phyloP scores from a whole-genome alignment of 2,329 filamentous ascomycete species.

The Penicillium fuscoglaucum region DNA sequence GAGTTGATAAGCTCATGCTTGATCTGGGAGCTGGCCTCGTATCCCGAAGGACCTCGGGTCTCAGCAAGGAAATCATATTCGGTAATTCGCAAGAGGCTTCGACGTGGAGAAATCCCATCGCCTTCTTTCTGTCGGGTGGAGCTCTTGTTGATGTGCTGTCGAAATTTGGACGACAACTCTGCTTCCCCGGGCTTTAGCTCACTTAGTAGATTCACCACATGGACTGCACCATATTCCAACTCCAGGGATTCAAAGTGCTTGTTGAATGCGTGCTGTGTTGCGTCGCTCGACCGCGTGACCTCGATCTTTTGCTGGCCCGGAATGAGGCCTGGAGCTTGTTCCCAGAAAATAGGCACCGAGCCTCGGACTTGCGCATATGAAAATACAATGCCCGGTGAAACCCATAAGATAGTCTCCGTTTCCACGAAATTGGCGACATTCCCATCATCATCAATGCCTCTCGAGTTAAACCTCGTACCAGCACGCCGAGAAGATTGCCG shows the following conservation, averaged over 20 bases:
- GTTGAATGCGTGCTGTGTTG: conserved; percentile 90
- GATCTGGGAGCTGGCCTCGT: conserved; percentile 87
- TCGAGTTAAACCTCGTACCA: conserved; percentile 93
- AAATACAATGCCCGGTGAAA: conserved; percentile 73
- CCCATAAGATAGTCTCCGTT: conserved; percentile 90
- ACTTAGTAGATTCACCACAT: conserved; percentile 92
- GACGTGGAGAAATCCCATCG: conserved; percentile 59
- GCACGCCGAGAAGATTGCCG: conserved; percentile 86
- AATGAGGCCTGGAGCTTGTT: conserved; percentile 82
- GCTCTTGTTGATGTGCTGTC: conserved; percentile 72
- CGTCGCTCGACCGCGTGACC: conserved; percentile 82
- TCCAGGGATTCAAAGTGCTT: conserved; percentile 91
- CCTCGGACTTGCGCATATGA: conserved; percentile 92
- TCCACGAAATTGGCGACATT: conserved; percentile 99
- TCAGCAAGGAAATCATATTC: conserved; percentile 98
- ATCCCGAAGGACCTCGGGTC: conserved; percentile 80
- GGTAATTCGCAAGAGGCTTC: conserved; percentile 74
- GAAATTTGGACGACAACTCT: conserved; percentile 78
- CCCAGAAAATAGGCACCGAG: conserved; percentile 96
- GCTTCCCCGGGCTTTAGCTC: conserved; percentile 82
- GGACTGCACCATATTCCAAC: conserved; percentile 81
- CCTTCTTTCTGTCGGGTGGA: conserved; percentile 62
- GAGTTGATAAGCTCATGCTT: conserved; percentile 74
- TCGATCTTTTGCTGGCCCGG: conserved; percentile 94
- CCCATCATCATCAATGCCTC: conserved; percentile 95